Percentiles rank a stretch among this genome's conserved stretches.
Conservation (phyloP, 2,329 filamentous ascomycete genomes). For the Neocatenulostroma microsporum region DNA sequence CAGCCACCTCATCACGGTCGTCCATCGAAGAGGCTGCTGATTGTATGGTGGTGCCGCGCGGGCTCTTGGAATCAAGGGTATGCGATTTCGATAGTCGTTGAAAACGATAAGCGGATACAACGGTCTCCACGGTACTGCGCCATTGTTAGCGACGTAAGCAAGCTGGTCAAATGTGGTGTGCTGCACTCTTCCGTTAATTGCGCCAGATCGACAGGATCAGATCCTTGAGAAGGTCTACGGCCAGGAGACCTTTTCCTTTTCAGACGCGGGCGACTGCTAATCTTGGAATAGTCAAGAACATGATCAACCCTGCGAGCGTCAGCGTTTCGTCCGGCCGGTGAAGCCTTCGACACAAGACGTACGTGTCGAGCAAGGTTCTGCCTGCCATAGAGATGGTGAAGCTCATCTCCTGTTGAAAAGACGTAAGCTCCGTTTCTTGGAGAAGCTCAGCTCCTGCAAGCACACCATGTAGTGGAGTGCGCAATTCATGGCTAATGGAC, state of each 20-base stretch:
- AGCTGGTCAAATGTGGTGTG: neutral
- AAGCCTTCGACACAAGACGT: neutral
- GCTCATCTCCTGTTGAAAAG: slow-evolving; percentile 36
- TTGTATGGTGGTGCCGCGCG: no score
- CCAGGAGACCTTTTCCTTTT: slow-evolving; percentile 7
- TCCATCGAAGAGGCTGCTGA: no score
- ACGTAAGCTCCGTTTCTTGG: slow-evolving; percentile 35
- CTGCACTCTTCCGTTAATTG: slow-evolving; percentile 20
- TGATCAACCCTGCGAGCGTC: slow-evolving; percentile 24
- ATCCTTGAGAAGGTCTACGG: no score
- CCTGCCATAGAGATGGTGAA: slow-evolving; percentile 44
- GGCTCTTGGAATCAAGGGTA: neutral
- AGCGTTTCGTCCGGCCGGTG: neutral
- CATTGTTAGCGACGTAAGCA: neutral
- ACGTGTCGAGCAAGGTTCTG: slow-evolving; percentile 43
- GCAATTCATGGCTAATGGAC: slow-evolving; percentile 45
- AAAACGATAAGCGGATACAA: slow-evolving; percentile 11
- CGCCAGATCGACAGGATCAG: slow-evolving; percentile 22
- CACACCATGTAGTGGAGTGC: slow-evolving; percentile 38
- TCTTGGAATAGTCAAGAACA: slow-evolving; percentile 38
- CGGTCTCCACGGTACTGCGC: slow-evolving; percentile 10
- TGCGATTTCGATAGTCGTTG: neutral
- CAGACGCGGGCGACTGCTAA: slow-evolving; percentile 27
- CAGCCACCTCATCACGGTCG: slow-evolving; percentile 6
- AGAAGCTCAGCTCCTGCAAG: slow-evolving; percentile 44